Evolutionary conservation across 148 eudicot species (phyloP).

Genomic region (Selenicereus undatus): DNA sequence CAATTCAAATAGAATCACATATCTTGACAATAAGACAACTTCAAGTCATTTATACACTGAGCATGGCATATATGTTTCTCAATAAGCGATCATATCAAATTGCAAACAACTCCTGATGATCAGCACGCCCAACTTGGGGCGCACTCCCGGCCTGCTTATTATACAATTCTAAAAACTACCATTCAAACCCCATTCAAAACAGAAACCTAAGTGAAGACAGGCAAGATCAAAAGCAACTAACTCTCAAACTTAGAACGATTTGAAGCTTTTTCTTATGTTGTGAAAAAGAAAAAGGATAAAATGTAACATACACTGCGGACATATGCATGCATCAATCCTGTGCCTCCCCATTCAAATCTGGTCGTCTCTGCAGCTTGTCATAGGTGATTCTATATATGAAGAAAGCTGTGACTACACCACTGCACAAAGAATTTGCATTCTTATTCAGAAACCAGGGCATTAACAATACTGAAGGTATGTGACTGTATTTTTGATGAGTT

Average conservation of each 20-base stretch:
- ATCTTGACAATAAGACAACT: background rate
- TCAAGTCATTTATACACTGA: background rate
- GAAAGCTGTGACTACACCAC: constrained; percentile 70
- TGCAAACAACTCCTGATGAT: background rate
- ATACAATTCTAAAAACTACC: background rate
- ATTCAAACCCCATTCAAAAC: background rate
- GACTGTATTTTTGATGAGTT: too few species aligned
- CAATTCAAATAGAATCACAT: background rate
- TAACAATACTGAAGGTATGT: too few species aligned
- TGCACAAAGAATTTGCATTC: constrained; percentile 26
- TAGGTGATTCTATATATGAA: constrained; percentile 55
- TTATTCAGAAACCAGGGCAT: constrained; percentile 6
- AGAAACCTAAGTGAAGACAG: background rate
- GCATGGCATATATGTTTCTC: background rate
- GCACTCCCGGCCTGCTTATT: background rate
- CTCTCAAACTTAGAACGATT: background rate
- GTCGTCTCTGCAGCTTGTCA: constrained; percentile 31
- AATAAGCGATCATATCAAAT: background rate
- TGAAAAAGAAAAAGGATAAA: background rate
- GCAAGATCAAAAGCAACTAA: background rate
- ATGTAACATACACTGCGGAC: background rate
- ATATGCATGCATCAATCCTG: constrained; percentile 14
- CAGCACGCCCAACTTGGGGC: background rate
- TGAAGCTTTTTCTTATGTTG: background rate
- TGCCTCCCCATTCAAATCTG: constrained; percentile 35